Conservation (phyloP, 2,329 filamentous ascomycete genomes). For the Penicillium sp. region DNA sequence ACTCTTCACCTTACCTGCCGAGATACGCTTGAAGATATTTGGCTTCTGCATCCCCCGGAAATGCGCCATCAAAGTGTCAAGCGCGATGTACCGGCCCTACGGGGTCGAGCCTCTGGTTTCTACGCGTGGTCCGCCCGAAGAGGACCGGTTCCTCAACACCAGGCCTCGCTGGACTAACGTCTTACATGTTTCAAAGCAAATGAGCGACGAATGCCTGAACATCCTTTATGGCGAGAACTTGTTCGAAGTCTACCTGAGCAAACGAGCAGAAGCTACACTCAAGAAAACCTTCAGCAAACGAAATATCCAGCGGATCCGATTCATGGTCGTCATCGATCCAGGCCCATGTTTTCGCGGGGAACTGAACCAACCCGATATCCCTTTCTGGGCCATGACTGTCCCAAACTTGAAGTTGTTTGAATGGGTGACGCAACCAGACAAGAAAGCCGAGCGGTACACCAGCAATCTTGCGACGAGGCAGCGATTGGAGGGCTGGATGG, state of each 20-base stretch:
- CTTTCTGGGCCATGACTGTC: background rate
- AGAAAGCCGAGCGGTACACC: too few relatives aligned
- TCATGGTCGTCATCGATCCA: background rate
- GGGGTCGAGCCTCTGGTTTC: background rate
- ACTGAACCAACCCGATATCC: background rate
- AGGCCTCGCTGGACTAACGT: background rate
- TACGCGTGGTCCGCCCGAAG: background rate
- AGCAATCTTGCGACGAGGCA: background rate
- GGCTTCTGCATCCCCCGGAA: background rate
- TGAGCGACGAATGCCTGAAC: background rate
- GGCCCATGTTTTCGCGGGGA: background rate
- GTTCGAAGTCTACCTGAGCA: background rate
- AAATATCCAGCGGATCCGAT: background rate
- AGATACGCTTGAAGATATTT: background rate
- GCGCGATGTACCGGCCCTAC: background rate
- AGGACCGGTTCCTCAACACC: background rate
- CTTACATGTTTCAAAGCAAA: background rate
- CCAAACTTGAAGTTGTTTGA: background rate
- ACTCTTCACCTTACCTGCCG: background rate
- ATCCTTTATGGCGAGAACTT: slow-evolving; percentile 1
- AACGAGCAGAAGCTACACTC: background rate
- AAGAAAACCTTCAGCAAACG: background rate
- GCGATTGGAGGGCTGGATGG: background rate
- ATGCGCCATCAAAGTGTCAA: background rate
- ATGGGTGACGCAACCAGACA: background rate